Evolutionary conservation across 2,329 filamentous ascomycete species (phyloP), one percentile per base, ranked within the genome.

Genomic region (Scorias spongiosa): DNA sequence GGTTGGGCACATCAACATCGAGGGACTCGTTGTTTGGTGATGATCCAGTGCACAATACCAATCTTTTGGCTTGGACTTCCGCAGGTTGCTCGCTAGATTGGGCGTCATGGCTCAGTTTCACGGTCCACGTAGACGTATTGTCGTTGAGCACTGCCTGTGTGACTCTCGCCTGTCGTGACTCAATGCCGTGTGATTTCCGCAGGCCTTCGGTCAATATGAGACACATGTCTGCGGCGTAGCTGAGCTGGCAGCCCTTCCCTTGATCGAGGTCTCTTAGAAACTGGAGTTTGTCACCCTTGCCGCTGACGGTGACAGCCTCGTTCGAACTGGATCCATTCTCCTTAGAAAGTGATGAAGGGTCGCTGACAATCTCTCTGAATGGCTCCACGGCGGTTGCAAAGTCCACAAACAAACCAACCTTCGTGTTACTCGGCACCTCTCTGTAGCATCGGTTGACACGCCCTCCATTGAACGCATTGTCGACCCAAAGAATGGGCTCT

Each of bases 381-480:
- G 74, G 64, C 30, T 67, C 57, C 1, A 74, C 58, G 1, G 68
- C 72, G 14, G 70, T 66, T 14, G 74, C 74, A 56, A 72, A 80
- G 26, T 71, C 64, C 46, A 75, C 61, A 55, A 80, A 80, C 17
- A 76, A 63, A 39, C 68, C 67, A 37, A 75, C 75, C 54, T 75
- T 79, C 45, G 76, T 80, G 55, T 80, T 80, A 51, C 68, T 73
- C 48, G 76, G 76, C 15, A 80, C 76, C 54, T 78, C 75, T 40
- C 75, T 67, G 54, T 80, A 80, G 53, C 65, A 66, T 46, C 65
- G 63, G 50, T 61, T 62, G 38, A 63, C 51, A 39, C 60, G 49
- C 10, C 60, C 60, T 9, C 56, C 75, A 18, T 69, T 60, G 52
- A 80, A 78, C 2, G 57, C 54, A 29, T 73, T 66, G 53, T 80